Evolutionary conservation across 2,329 filamentous ascomycete genomes (phyloP).

Genomic region (Neocucurbitaria cava): DNA sequence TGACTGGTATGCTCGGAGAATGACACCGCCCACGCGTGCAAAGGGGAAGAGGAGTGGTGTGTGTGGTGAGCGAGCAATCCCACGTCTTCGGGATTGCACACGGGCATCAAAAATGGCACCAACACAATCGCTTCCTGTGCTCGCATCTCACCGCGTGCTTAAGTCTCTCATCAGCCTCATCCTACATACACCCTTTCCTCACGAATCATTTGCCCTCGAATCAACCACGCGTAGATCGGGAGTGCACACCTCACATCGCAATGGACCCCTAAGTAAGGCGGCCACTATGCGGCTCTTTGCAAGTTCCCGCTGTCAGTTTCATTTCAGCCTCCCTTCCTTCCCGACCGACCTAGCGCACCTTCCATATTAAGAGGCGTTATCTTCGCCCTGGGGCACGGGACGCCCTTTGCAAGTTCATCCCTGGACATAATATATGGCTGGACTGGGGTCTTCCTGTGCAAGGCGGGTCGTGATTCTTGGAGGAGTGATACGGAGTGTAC

Average conservation of each 20-base stretch:
- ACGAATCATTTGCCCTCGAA: neutral
- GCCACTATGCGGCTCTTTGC: constrained; percentile 28
- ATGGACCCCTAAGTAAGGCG: constrained; percentile 7
- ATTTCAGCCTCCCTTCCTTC: constrained; percentile 22
- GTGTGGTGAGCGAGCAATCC: neutral
- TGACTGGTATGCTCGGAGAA: neutral
- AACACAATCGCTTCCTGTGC: neutral
- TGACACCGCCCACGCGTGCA: neutral
- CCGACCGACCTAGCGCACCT: constrained; percentile 9
- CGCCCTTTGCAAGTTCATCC: constrained; percentile 12
- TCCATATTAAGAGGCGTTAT: constrained; percentile 28
- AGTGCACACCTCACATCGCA: neutral
- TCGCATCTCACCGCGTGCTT: neutral
- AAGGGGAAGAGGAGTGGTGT: neutral
- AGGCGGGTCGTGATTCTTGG: constrained; percentile 10
- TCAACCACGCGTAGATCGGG: neutral
- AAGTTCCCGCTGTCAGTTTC: constrained; percentile 24
- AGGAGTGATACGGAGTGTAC: constrained; percentile 2
- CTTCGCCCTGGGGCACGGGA: constrained; percentile 13
- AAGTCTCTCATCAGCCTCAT: neutral
- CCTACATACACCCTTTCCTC: neutral
- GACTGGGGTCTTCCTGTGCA: constrained; percentile 1
- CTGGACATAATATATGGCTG: neutral
- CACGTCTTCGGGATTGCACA: neutral
- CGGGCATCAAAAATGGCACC: neutral